A percentile compares a stretch with the other conserved stretches of the same genome.
These are phyloP conservation scores for Isoetes engelmannii DNA, from an alignment of 83 land plant genomes.

Conservation along the genomic window DNA sequence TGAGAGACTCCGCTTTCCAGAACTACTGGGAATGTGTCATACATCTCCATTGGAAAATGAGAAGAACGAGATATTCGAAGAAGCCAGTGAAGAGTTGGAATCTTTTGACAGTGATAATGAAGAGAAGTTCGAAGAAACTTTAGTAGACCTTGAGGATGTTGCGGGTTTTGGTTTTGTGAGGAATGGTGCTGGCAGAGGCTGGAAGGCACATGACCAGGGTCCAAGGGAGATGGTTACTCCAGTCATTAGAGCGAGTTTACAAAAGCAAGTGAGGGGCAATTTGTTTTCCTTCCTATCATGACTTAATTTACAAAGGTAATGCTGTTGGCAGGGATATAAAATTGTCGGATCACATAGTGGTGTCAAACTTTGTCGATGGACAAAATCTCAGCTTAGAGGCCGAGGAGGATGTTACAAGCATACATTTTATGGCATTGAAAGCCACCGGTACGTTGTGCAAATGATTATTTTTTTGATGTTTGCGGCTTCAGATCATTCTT, in stretches of 20 bases:
- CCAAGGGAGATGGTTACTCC: constrained; percentile 92
- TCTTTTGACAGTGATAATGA: constrained; percentile 20
- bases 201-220: constrained; percentile 36
- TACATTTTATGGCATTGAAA: constrained; percentile 95
- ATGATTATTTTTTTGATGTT: neutral
- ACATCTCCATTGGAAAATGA: neutral
- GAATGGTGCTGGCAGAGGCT: constrained; percentile 30
- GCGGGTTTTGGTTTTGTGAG: constrained; percentile 39
- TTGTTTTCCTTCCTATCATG: neutral
- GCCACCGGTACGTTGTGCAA: constrained; percentile 53
- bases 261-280: constrained; percentile 61
- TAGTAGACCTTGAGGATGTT: constrained; percentile 87
- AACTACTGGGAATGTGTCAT: too few relatives aligned
- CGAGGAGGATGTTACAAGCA: constrained; percentile 98
- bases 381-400: constrained; percentile 88
- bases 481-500: too few relatives aligned
- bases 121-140: constrained; percentile 28
- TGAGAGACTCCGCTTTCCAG: constrained; percentile 7
- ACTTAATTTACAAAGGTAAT: too few relatives aligned
- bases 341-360: constrained; percentile 98
- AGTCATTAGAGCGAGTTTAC: constrained; percentile 64
- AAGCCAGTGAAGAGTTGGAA: neutral
- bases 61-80: neutral
- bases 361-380: constrained; percentile 94
- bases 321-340: constrained; percentile 69